Base-by-base conservation (phyloP, 2,329 filamentous ascomycete genomes). In the Neonectria sp. region DNA sequence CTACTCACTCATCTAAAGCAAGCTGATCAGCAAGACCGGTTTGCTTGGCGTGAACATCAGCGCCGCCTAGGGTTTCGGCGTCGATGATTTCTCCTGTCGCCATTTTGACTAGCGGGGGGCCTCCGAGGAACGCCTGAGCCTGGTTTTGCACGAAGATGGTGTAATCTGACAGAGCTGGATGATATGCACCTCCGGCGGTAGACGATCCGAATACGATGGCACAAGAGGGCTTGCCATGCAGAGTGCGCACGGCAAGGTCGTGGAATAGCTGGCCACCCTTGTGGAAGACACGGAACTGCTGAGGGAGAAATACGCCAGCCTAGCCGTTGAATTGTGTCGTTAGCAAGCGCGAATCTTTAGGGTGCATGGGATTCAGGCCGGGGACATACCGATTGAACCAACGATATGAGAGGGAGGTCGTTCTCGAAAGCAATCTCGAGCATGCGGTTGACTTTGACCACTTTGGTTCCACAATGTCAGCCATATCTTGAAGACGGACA, bases 101-200 rank as follows among this genome's bases (percentile, higher is more conserved):
- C 83, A 84, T 84, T 65, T 84, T 83, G 1, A 85, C 82, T 8
- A 85, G 74, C 0, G 83, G 83, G 0, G 83, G 83, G 0, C 83
- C 82, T 7, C 79, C 83, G 1, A 85, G 75, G 56, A 84, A 85
- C 0, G 81, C 82, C 61, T 85, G 83, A 0, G 81, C 83, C 65
- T 85, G 82, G 15, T 80, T 76, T 48, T 82, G 35, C 1, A 67
- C 73, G 49, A 77, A 72, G 7, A 77, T 84, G 77, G 81, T 83
- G 60, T 84, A 83, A 63, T 76, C 73, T 2, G 82, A 74, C 25
- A 74, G 46, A 0, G 68, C 71, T 11, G 71, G 71, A 24, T 68
- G 67, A 43, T 74, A 74, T 6, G 71, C 71, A n/a, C 71, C 71
- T 55, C 67, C 67, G 2, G 67, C 67, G 2, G 67, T 85, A 0